Conservation (phyloP, 768 basidiomycete genomes). For the Boletus eberwhitei region DNA sequence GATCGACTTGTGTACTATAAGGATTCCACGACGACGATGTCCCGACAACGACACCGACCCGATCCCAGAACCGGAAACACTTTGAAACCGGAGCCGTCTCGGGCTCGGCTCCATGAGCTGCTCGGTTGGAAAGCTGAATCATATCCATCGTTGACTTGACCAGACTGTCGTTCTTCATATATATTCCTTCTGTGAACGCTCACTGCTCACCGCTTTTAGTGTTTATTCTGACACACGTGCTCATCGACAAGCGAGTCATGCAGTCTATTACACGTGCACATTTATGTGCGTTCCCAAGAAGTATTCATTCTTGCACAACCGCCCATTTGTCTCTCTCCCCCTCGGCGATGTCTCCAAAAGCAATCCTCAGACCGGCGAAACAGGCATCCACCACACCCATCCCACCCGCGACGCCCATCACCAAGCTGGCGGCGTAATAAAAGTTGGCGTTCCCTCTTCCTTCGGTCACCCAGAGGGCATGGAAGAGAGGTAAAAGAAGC, state of each 20-base stretch:
- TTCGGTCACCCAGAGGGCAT: constrained; percentile 85
- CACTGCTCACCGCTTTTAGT: neutral
- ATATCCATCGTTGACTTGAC: no score
- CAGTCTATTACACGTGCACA: neutral
- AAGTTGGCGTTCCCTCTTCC: constrained; percentile 98
- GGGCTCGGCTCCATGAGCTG: no score
- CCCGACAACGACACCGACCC: no score
- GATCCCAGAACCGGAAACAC: no score
- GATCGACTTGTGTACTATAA: no score
- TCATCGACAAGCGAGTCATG: neutral
- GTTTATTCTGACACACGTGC: neutral
- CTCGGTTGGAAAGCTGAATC: no score
- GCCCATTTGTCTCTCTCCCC: constrained; percentile 35
- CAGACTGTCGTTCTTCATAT: no score
- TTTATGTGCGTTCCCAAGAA: neutral
- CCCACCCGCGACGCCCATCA: constrained; percentile 87
- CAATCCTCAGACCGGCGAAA: constrained; percentile 78
- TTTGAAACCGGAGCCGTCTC: no score
- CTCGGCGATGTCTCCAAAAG: constrained; percentile 54
- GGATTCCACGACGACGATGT: no score
- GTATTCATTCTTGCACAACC: constrained; percentile 24
- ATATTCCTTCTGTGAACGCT: no score
- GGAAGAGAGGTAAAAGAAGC: constrained; percentile 85
- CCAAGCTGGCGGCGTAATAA: constrained; percentile 93
- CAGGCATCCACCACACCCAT: constrained; percentile 79